Percentiles rank a stretch among this genome's conserved stretches.
Evolutionary conservation across 192 early-diverging fungal genomes (phyloP).

Genomic region (Globomyces pollinis-pini): DNA sequence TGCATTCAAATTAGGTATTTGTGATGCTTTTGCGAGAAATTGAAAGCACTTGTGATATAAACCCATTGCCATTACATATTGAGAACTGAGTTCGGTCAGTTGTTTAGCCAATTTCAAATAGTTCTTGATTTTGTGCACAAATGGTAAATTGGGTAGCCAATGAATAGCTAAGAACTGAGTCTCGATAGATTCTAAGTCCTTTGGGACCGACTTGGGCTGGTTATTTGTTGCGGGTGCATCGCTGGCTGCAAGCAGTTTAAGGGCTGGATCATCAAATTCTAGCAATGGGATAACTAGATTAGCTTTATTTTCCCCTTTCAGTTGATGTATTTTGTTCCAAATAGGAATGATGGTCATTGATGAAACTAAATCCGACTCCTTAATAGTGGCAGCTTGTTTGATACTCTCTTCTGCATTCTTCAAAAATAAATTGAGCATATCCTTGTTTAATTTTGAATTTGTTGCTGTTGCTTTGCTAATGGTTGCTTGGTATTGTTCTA

Average conservation of each 20-base stretch:
- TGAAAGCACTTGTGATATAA: no score
- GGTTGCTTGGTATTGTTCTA: neutral
- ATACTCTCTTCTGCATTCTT: slow-evolving; percentile 4
- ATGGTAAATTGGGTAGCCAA: neutral
- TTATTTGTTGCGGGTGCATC: neutral
- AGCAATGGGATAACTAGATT: neutral
- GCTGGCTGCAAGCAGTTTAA: neutral
- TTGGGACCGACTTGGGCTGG: neutral
- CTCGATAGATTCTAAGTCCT: neutral
- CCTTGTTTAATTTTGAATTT: neutral
- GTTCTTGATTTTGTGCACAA: neutral
- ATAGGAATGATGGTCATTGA: neutral
- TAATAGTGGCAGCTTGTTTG: neutral
- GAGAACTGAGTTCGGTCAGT: no score
- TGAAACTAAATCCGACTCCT: neutral
- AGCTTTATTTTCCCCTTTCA: neutral
- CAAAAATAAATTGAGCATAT: neutral
- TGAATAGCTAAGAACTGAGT: neutral
- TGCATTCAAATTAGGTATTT: no score
- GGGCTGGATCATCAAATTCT: neutral
- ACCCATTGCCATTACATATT: no score
- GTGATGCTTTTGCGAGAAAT: no score
- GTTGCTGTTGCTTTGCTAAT: neutral
- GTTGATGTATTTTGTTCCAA: neutral
- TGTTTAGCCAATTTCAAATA: neutral